Base-by-base conservation (phyloP, 225 moss, liverwort and hornwort genomes). In the Sphagnum tenellum region DNA sequence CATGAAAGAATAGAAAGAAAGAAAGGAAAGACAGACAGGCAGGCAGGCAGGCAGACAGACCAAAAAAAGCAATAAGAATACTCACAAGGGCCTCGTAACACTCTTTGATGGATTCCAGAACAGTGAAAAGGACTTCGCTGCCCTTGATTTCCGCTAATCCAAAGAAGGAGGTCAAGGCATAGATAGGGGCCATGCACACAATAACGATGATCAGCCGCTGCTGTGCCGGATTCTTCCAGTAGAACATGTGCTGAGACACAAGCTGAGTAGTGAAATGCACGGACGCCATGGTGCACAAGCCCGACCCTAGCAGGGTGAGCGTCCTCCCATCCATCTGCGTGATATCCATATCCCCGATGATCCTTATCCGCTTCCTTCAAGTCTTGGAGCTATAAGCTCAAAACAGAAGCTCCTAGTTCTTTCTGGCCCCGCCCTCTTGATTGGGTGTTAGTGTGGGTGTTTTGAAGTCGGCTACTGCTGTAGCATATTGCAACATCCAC, bases 41-140 rank as follows among this genome's bases (percentile, higher is more conserved):
- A 55, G 49, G 5, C 2, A 54, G 12, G 5, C 11, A 54, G 52
- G 48, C 29, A 11, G 47, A 49, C 3, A 69, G 8, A 52, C 13
- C 47, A 50, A 7, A 54, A 55, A 53, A 48, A 53, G 61, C 49
- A 50, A 13, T 13, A 59, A 44, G 45, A 64, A 77, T 70, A 84
- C 87, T 71, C 76, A 87, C 87, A 70, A 87, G 72, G 67, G 96
- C 92, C 76, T 92, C 92, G 3, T 92, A 92, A 72, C 92, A 96
- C 74, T 96, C 96, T 69, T 81, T 92, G 69, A 92, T 76, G 46
- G 92, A 90, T 62, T 92, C 92, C 71, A 96, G 66, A 49, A 89
- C 51, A 7, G 89, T 92, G 72, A 92, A 84, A 12, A 92, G 71
- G 3, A 76, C 29, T 68, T 92, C 96, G 47, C 85, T 83, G 73